Conservation (phyloP, 164 flowering plant genomes). For the Magnolia officinalis region DNA sequence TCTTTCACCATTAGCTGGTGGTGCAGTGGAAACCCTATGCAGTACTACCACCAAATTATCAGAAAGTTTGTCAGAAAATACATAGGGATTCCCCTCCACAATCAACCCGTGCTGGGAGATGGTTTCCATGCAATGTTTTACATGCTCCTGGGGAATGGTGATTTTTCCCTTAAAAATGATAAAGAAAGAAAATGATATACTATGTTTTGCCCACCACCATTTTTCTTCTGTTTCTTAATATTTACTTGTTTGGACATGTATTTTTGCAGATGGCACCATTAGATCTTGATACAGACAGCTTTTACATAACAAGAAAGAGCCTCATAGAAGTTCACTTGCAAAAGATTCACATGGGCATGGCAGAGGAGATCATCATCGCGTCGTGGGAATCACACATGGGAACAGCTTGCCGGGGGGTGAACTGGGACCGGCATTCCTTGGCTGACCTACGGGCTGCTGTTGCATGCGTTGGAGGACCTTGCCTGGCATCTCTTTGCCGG, state of each 20-base stretch:
- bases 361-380: slow-evolving; percentile 69
- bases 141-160: too few species aligned
- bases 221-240: too few species aligned
- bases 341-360: slow-evolving; percentile 58
- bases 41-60: too few species aligned
- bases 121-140: too few species aligned
- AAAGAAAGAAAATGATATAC: too few species aligned
- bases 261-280: slow-evolving; percentile 73
- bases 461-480: slow-evolving; percentile 68
- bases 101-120: too few species aligned
- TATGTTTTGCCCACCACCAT: background rate
- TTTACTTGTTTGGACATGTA: background rate
- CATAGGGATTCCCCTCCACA: too few species aligned
- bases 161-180: too few species aligned
- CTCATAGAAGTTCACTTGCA: slow-evolving; percentile 60
- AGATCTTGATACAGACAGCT: slow-evolving; percentile 74
- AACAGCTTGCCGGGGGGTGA: slow-evolving; percentile 74
- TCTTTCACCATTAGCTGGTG: too few species aligned
- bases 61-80: too few species aligned
- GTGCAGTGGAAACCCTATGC: too few species aligned
- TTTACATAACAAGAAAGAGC: slow-evolving; percentile 53
- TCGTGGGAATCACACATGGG: slow-evolving; percentile 79
- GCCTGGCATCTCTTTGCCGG: slow-evolving; percentile 67
- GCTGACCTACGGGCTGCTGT: slow-evolving; percentile 76
- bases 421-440: slow-evolving; percentile 69